Base-by-base conservation (phyloP, 2,329 filamentous ascomycete species). In the Nothophaeocryptopus gaeumannii region DNA sequence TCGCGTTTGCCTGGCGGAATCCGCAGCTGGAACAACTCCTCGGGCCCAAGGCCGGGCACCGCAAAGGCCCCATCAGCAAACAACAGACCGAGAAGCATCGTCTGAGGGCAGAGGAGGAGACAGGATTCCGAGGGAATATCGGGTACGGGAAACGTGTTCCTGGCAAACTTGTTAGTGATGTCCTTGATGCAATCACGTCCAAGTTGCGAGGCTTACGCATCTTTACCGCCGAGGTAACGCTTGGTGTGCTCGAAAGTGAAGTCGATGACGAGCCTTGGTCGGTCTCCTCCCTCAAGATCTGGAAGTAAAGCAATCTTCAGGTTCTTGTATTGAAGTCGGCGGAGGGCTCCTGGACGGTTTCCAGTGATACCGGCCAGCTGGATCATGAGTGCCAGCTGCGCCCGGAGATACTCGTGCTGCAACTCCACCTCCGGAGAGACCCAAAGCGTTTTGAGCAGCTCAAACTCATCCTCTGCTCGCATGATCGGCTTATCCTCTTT, bases 401-500 rank as follows among this genome's bases (percentile, higher is more conserved):
- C 32, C n/a, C 51, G 33, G 8, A 52, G 36, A 10, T 40, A 35
- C 34, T 59, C 52, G 43, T 58, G 41, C n/a, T 59, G 33, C 11
- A 59, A 34, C 10, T 12, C 16, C 10, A 58, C 35, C 15, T 54
- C 41, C 8, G 31, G 15, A 2, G 53, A 60, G n/a, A 8, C 42
- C 55, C 45, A 58, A 11, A 54, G 47, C 7, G 47, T 56, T 38
- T 54, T 54, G 0, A 60, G 48, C 34, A n/a, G n/a, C n/a, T n/a
- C n/a, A n/a, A n/a, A n/a, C n/a, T n/a, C n/a, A n/a, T n/a, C n/a
- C n/a, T n/a, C 54, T 41, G 35, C 58, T 47, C 41, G 56, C 58
- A 15, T 58, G 41, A 36, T 60, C 57, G 48, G 49, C 47, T 58
- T 59, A 10, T 40, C 15, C 38, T 56, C 39, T 44, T 52, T 56